Evolutionary conservation across 176 grass and related monocot species (phyloP), one percentile per base, ranked within the genome.

Genomic region (Thalia dealbata): DNA sequence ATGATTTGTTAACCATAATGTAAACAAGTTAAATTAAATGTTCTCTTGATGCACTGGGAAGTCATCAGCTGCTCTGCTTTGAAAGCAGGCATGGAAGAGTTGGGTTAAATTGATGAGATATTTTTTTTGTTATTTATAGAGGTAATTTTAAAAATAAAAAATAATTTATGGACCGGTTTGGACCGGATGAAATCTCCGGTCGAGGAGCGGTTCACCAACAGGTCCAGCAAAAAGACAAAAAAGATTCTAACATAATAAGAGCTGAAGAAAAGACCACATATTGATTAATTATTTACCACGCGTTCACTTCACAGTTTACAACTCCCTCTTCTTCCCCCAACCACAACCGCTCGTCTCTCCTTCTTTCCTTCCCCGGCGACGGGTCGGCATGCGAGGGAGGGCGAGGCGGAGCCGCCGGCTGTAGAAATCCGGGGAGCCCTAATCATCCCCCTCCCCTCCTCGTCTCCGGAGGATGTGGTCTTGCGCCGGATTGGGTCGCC

Each of bases 401-500:
- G 56, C 42, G 58, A 2, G 73, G 25, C 13, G 21, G 15, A 38
- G 55, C 6, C 52, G 7, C 24, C 50, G 35, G 23, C 32, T 32
- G 0, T 11, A 41, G 25, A 28, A 62, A 45, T 21, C 35, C 55
- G 42, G n/a, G 24, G 45, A 11, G n/a, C 13, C 51, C 3, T 14
- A 0, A 48, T 13, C 38, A 19, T 6, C 30, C 11, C 63, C n/a
- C n/a, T n/a, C n/a, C n/a, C n/a, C n/a, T n/a, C n/a, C 11, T 29
- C 25, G 5, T 29, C 24, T 14, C 23, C 38, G 18, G 52, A 62
- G 25, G 10, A 62, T 62, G 55, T 75, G 56, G 32, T 18, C 56
- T 55, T 75, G 73, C 35, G 56, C 22, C 56, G 38, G 38, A 48
- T 19, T 75, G 56, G 73, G 58, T 22, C 48, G 70, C 25, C 70